Evolutionary conservation across 306 rosid genomes (phyloP).

Genomic region (Cucurbita argyrosperma): DNA sequence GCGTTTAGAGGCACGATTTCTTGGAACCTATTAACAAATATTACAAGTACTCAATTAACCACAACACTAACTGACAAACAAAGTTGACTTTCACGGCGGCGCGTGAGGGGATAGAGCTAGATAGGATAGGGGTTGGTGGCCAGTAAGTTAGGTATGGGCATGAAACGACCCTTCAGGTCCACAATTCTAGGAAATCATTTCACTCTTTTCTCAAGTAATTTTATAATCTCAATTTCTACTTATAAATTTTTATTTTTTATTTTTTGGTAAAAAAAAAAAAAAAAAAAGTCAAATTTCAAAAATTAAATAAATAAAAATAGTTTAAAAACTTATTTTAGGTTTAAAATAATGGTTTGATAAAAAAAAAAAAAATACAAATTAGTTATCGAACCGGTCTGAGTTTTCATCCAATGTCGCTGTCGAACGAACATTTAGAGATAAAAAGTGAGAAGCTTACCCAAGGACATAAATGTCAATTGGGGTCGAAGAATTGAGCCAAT

Average conservation of each 20-base stretch:
- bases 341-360: too few species aligned
- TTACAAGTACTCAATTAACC: too few species aligned
- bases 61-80: not conserved
- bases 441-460: constrained; percentile 30
- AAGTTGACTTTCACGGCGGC: not conserved
- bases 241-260: too few species aligned
- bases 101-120: not conserved
- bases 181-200: not conserved
- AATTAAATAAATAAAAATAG: too few species aligned
- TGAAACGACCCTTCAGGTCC: not conserved
- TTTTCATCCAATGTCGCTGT: too few species aligned
- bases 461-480: constrained; percentile 57
- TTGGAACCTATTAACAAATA: constrained; percentile 43
- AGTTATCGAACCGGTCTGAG: not conserved
- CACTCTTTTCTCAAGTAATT: too few species aligned
- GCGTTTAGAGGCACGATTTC: constrained; percentile 89
- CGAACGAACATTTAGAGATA: too few species aligned
- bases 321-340: too few species aligned
- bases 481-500: constrained; percentile 58
- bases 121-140: not conserved
- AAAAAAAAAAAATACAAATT: too few species aligned
- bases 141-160: not conserved
- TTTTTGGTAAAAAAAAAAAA: too few species aligned
- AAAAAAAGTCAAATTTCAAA: too few species aligned
- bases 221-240: not conserved